These are phyloP conservation scores for Aspergillus melleus DNA, from an alignment of 2,329 filamentous ascomycete species.

Conservation along the genomic window DNA sequence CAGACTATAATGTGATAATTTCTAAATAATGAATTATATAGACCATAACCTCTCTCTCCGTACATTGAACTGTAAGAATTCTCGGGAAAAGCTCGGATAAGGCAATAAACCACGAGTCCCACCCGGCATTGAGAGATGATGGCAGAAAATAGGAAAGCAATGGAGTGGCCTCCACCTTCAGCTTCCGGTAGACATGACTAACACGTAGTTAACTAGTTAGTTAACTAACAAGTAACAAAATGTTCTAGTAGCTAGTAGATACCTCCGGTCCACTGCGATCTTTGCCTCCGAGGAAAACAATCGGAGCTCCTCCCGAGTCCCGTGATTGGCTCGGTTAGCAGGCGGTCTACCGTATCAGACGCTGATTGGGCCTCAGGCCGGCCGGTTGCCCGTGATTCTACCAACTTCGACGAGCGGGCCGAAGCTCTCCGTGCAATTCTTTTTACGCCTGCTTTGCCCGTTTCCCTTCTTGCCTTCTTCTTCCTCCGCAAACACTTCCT, in stretches of 20 bases:
- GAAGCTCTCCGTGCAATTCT: slow-evolving; percentile 38
- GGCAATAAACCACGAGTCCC: neutral
- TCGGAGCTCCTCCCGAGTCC: neutral
- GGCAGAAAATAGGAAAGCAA: neutral
- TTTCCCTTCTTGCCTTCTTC: slow-evolving; percentile 29
- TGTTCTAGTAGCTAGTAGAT: no score
- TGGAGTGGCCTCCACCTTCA: neutral
- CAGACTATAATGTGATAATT: no score
- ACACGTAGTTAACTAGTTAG: neutral
- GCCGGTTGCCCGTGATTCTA: slow-evolving; percentile 30
- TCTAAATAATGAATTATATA: no score
- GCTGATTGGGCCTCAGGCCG: neutral
- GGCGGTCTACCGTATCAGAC: slow-evolving; percentile 10
- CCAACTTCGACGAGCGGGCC: slow-evolving; percentile 38
- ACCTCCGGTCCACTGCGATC: neutral
- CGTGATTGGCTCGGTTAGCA: slow-evolving; percentile 16
- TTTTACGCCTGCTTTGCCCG: slow-evolving; percentile 19
- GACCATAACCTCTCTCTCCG: neutral
- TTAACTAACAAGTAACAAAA: neutral
- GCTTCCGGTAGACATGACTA: neutral
- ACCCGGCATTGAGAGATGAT: neutral
- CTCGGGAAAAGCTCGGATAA: neutral
- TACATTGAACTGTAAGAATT: neutral
- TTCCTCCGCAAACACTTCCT: slow-evolving; percentile 24
- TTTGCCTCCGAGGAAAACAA: neutral